Base-by-base conservation (phyloP, 2,329 filamentous ascomycete genomes). In the Plectosphaerella plurivora region DNA sequence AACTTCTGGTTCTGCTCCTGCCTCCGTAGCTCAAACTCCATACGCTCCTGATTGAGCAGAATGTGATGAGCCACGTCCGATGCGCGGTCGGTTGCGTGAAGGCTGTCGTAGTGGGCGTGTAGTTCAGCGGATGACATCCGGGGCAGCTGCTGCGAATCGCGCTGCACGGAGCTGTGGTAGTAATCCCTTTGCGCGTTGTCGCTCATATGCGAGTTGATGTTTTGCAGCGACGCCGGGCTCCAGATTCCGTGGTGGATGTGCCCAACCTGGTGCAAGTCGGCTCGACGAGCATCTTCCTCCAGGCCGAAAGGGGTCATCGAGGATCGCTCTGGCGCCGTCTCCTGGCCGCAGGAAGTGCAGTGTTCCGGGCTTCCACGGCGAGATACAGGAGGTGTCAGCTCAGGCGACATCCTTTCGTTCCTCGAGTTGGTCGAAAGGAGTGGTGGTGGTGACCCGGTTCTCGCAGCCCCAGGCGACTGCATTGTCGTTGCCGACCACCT, bases 31-130 rank as follows among this genome's bases (percentile, higher is more conserved):
- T 55, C 52, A 28, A 57, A 25, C 39, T 57, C 56, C 36, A 57
- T 47, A 4, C 54, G 50, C 22, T 57, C 52, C 39, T 57, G 56
- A 16, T 56, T 57, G 14, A 51, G 44, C 4, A 57, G 56, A 50
- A 57, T 56, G 47, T 57, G 52, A 33, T 56, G 56, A 2, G 56
- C 56, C 25, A 57, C 47, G 20, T 52, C 46, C n/a, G 53, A 52
- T 1, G 55, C 50, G 7, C 50, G 20, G 1, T 50, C 50, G 28
- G 35, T 50, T 24, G 50, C 54, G 28, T 39, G 47, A 14, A 57
- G 54, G 24, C 22, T 49, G 24, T 51, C 51, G 45, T 57, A 57
- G 42, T 57, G 54, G 22, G 24, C 52, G n/a, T 52, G 56, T 3
- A 55, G 25, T 28, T 57, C 50, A 6, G 50, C 24, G 16, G 56